A percentile compares a stretch with the other conserved stretches of the same genome.
These are phyloP conservation scores for Adansonia gregorii DNA, from an alignment of 441 rosid species.

Conservation along the genomic window DNA sequence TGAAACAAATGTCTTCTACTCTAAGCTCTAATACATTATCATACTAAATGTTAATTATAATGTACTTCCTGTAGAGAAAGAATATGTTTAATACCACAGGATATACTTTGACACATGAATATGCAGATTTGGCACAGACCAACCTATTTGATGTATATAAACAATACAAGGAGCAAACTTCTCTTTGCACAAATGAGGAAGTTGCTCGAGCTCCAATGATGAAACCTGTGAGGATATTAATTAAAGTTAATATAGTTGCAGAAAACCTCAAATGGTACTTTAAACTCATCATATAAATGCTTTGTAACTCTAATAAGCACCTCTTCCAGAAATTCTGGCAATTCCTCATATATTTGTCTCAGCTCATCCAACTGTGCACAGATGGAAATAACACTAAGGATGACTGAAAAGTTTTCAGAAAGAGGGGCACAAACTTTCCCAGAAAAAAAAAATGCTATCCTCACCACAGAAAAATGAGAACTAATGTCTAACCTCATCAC, in stretches of 20 bases:
- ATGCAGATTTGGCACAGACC: conserved; percentile 33
- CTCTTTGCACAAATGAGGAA: conserved; percentile 59
- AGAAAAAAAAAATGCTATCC: conserved; percentile 1
- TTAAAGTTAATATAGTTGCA: conserved; percentile 25
- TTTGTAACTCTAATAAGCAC: conserved; percentile 42
- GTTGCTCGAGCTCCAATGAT: conserved; percentile 66
- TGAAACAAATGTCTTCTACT: neutral
- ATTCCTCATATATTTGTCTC: conserved; percentile 91
- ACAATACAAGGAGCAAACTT: conserved; percentile 69
- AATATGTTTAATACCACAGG: neutral
- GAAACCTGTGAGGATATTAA: conserved; percentile 62
- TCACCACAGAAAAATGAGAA: conserved; percentile 5
- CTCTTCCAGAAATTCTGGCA: conserved; percentile 91
- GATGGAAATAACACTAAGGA: conserved; percentile 27
- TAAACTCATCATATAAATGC: conserved; percentile 27
- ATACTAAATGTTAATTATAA: neutral
- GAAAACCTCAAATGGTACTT: conserved; percentile 23
- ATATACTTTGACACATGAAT: conserved; percentile 1
- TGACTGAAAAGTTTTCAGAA: conserved; percentile 1
- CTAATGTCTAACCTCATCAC: conserved; percentile 72
- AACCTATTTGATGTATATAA: conserved; percentile 91
- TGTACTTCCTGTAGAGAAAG: neutral
- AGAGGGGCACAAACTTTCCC: neutral
- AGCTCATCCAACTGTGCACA: conserved; percentile 82
- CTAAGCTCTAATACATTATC: neutral